Evolutionary conservation across 208 protist genomes (phyloP).

Genomic region (Leishmania arabica): DNA sequence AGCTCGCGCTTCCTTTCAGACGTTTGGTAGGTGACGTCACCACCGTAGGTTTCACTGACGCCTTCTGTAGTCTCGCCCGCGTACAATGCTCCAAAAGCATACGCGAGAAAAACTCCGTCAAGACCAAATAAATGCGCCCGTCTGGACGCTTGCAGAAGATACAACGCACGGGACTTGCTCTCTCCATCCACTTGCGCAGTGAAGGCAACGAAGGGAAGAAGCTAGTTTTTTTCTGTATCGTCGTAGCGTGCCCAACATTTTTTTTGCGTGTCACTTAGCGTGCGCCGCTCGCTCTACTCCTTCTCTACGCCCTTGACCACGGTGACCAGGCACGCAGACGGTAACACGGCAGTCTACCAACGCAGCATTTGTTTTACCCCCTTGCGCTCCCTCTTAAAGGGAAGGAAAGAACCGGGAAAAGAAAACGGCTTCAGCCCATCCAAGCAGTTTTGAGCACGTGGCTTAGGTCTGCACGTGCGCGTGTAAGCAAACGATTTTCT

Average conservation of each 20-base stretch:
- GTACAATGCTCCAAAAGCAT: not conserved
- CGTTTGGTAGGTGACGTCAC: not conserved
- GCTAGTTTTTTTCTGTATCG: not conserved
- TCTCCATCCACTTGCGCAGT: not conserved
- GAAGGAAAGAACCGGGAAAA: not conserved
- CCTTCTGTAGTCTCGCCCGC: not conserved
- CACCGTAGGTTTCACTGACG: not conserved
- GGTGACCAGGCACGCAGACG: not conserved
- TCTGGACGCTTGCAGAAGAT: not conserved
- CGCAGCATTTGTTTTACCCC: not conserved
- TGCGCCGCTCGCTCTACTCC: not conserved
- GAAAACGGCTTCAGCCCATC: not conserved
- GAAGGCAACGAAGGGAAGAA: not conserved
- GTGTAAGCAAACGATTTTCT: not conserved
- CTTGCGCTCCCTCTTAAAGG: not conserved
- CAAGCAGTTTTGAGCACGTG: not conserved
- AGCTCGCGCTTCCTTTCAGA: not conserved
- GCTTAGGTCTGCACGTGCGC: not conserved
- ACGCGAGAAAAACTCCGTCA: not conserved
- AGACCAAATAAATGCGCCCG: not conserved
- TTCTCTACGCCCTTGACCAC: not conserved
- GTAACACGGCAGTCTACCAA: not conserved
- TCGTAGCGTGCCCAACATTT: not conserved
- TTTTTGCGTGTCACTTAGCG: not conserved
- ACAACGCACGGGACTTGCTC: not conserved